Base-by-base conservation (phyloP, 306 rosid genomes). In the Prunus salicina region DNA sequence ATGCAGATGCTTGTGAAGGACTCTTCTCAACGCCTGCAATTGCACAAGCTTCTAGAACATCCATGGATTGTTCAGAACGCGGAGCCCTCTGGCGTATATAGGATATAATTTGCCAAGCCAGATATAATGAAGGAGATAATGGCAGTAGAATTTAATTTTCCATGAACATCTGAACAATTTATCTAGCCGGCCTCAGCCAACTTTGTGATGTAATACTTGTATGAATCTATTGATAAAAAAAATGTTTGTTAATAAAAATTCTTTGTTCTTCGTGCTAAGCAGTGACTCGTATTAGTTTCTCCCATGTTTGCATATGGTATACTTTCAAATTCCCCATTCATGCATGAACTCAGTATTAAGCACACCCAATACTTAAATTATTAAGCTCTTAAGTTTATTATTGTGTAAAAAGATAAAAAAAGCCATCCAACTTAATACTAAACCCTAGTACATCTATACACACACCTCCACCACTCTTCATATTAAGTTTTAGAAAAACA, bases 31-130 rank as follows among this genome's bases (percentile, higher is more conserved):
- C 96, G 98, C 66, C 86, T 95, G 78, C 92, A 96, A 5, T 80
- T 95, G 51, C 96, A 95, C 89, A 95, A 95, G 82, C 91, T 95
- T 64, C 91, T 95, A 34, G 98, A 95, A 76, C 98, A 95, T 75
- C 97, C 97, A 50, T 95, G 98, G 98, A 90, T 92, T 81, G 85
- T 95, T 77, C 98, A 95, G 88, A 92, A 95, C 68, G 97, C 98
- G 0, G 98, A 95, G 91, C 96, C 97, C 27, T 85, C 97, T 24
- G 97, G 98, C 79, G 80, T 95, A 81, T 88, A 92, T 74, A 88
- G 83, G 85, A 60, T 87, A 73, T 95, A 86, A 45, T 67, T 76
- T 50, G 45, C 52, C 24, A 75, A 28, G 56, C 25, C 72, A 64
- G 70, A 69, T 61, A 30, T 63, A 55, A 67, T 64, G 2, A 24